phyloP scores from a whole-genome alignment of 352 stramenopile species.

The Discostella stelligera region DNA sequence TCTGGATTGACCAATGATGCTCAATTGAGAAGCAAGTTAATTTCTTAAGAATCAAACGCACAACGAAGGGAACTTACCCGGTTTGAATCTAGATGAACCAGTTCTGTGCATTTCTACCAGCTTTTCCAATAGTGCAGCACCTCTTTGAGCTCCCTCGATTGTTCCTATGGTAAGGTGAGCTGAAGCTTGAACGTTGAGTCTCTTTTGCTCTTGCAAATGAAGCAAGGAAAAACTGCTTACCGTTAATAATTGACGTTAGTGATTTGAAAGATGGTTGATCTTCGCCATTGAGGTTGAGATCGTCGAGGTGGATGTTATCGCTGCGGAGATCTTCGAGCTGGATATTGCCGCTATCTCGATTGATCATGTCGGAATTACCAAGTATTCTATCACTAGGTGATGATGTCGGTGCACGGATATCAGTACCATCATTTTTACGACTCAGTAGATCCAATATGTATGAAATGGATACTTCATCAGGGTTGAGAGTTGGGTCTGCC shows the following conservation, averaged over 20 bases:
- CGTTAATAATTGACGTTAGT: conserved; percentile 48
- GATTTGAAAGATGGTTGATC: conserved; percentile 23
- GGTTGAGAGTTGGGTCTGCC: conserved; percentile 19
- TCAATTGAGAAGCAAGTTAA: not conserved
- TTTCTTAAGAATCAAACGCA: not conserved
- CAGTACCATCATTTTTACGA: conserved; percentile 10
- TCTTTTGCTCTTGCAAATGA: not conserved
- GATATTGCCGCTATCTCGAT: conserved; percentile 4
- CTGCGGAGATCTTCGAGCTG: conserved; percentile 30
- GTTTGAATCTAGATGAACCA: conserved; percentile 38
- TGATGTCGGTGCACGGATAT: not conserved
- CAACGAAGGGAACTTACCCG: conserved; percentile 16
- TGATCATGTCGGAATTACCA: not conserved
- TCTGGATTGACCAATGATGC: conserved; percentile 14
- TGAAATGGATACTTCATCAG: conserved; percentile 19
- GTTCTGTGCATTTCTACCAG: conserved; percentile 39
- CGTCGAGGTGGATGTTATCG: conserved; percentile 17
- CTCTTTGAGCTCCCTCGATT: conserved; percentile 39
- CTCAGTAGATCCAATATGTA: conserved; percentile 17
- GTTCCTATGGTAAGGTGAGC: conserved; percentile 27
- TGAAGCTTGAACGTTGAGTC: conserved; percentile 5
- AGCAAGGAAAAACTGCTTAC: conserved; percentile 14
- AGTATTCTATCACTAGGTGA: not conserved
- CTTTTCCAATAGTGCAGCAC: conserved; percentile 28
- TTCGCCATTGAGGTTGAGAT: conserved; percentile 41